phyloP scores from a whole-genome alignment of 306 rosid species.

The Quercus suber region DNA sequence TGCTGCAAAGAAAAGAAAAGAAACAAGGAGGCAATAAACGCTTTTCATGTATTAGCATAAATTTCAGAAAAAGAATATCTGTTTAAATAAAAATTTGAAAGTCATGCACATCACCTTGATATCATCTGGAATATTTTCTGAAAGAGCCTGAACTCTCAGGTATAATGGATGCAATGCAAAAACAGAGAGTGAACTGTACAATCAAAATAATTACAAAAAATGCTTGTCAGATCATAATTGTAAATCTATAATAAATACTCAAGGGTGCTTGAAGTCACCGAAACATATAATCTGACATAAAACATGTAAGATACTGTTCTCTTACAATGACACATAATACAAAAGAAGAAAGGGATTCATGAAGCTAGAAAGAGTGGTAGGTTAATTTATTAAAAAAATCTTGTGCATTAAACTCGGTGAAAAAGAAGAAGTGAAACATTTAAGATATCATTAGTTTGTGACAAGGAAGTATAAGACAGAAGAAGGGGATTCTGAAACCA shows the following conservation, averaged over 20 bases:
- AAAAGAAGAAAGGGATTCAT: background rate
- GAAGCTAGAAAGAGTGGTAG: background rate
- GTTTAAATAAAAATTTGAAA: slow-evolving; percentile 8
- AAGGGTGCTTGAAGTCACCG: slow-evolving; percentile 1
- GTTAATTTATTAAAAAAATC: background rate
- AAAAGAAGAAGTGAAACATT: background rate
- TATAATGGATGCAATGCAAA: slow-evolving; percentile 94
- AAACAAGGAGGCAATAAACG: background rate
- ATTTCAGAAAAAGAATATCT: background rate
- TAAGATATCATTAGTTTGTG: background rate
- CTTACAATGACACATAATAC: slow-evolving; percentile 7
- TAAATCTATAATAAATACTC: background rate
- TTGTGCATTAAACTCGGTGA: background rate
- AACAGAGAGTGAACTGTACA: slow-evolving; percentile 91
- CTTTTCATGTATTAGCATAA: slow-evolving; percentile 25
- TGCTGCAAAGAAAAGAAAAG: slow-evolving; percentile 36
- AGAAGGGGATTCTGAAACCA: background rate
- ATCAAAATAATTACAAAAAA: slow-evolving; percentile 9
- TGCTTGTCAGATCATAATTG: slow-evolving; percentile 10
- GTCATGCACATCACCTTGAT: slow-evolving; percentile 52
- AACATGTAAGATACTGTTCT: background rate
- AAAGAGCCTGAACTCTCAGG: slow-evolving; percentile 88
- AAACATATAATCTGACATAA: slow-evolving; percentile 1
- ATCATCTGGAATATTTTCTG: slow-evolving; percentile 65
- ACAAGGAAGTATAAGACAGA: background rate